These are phyloP conservation scores for Neophaeococcomyces mojaviensis DNA, from an alignment of 2,329 filamentous ascomycete genomes.

Conservation along the genomic window DNA sequence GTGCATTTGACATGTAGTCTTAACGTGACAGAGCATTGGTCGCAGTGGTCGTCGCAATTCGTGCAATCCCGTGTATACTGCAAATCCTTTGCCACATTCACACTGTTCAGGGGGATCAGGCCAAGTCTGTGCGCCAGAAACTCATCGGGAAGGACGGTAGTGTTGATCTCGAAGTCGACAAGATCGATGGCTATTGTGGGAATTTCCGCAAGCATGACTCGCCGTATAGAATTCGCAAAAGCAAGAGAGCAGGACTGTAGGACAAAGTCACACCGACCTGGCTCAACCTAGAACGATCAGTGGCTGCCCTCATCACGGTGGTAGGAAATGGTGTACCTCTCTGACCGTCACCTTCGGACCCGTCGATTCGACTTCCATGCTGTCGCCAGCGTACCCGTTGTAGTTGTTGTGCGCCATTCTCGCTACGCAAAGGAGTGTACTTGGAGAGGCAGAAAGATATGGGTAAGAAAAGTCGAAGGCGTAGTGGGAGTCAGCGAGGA, in stretches of 20 bases:
- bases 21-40: constrained; percentile 79
- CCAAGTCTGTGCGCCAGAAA: constrained; percentile 90
- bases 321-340: constrained; percentile 28
- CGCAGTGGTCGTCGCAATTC: constrained; percentile 82
- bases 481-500: neutral
- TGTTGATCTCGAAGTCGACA: constrained; percentile 87
- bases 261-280: constrained; percentile 80
- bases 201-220: constrained; percentile 86
- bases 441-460: neutral
- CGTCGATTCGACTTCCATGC: constrained; percentile 39
- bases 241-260: constrained; percentile 81
- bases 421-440: neutral
- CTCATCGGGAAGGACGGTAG: constrained; percentile 91
- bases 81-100: constrained; percentile 70
- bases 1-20: constrained; percentile 79
- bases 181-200: constrained; percentile 92
- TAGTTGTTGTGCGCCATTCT: constrained; percentile 23
- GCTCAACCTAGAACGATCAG: constrained; percentile 55
- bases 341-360: constrained; percentile 43
- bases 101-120: constrained; percentile 77
- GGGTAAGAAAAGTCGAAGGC: neutral
- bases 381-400: constrained; percentile 22
- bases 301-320: neutral
- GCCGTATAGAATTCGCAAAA: constrained; percentile 86
- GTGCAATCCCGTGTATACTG: constrained; percentile 90